Evolutionary conservation across 495 filamentous ascomycete genomes (phyloP).

Genomic region (Aspergillus avenaceus): DNA sequence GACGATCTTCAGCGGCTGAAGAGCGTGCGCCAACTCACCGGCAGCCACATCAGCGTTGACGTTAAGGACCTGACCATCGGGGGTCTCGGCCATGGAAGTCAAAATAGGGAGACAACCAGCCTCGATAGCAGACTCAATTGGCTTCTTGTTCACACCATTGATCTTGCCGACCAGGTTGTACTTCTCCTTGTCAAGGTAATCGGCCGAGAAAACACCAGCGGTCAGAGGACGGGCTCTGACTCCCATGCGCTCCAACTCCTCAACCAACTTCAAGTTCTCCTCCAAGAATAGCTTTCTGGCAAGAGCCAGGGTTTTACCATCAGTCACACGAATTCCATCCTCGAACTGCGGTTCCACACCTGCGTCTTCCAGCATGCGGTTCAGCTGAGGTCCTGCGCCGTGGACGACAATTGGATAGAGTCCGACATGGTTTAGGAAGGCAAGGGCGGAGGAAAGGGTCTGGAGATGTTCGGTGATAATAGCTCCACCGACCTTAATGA

Average conservation of each 20-base stretch:
- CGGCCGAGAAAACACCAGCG: slow-evolving; percentile 88
- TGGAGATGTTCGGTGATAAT: slow-evolving; percentile 95
- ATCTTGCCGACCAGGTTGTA: slow-evolving; percentile 96
- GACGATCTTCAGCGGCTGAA: slow-evolving; percentile 96
- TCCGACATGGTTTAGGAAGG: slow-evolving; percentile 93
- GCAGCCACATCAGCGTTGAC: slow-evolving; percentile 98
- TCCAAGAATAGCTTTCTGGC: slow-evolving; percentile 89
- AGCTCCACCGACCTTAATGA: slow-evolving; percentile 97
- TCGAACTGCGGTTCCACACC: slow-evolving; percentile 96
- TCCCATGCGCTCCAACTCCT: slow-evolving; percentile 86
- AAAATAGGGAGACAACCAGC: slow-evolving; percentile 91
- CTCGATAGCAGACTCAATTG: slow-evolving; percentile 88
- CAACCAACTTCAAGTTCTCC: slow-evolving; percentile 93
- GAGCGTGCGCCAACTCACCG: slow-evolving; percentile 80
- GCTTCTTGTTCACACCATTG: slow-evolving; percentile 83
- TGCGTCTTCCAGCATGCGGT: slow-evolving; percentile 84
- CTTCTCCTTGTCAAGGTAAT: slow-evolving; percentile 91
- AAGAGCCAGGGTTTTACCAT: slow-evolving; percentile 89
- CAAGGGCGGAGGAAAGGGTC: slow-evolving; percentile 79
- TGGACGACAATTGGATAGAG: slow-evolving; percentile 96
- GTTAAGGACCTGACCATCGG: slow-evolving; percentile 91
- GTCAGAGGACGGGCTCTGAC: slow-evolving; percentile 89
- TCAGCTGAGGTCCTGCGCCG: slow-evolving; percentile 93
- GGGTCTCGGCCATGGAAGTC: slow-evolving; percentile 94
- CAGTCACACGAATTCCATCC: slow-evolving; percentile 93